A percentile compares a stretch with the other conserved stretches of the same genome.
Conservation (phyloP, 371 early-diverging fungal species). For the Mortierella sp. region DNA sequence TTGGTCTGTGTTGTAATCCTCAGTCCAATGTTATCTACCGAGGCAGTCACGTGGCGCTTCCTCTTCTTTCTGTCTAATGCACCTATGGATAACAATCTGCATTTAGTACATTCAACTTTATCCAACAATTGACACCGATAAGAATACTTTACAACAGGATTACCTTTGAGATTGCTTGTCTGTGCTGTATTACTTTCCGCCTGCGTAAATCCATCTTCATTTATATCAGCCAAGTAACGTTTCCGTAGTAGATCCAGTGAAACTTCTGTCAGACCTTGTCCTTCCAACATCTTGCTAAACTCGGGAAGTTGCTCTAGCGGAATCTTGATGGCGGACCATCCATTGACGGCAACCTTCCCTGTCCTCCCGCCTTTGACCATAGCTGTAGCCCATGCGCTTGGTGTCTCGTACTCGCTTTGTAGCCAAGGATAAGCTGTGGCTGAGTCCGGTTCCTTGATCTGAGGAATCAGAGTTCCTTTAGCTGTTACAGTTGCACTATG, state of each 20-base stretch:
- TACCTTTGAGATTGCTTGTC: slow-evolving; percentile 18
- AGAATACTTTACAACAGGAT: background rate
- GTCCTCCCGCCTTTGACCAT: slow-evolving; percentile 60
- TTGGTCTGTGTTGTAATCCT: slow-evolving; percentile 21
- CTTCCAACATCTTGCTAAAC: slow-evolving; percentile 34
- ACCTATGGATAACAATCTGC: background rate
- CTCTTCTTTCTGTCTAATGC: slow-evolving; percentile 42
- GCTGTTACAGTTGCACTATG: slow-evolving; percentile 60
- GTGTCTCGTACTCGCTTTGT: slow-evolving; percentile 63
- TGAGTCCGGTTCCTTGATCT: slow-evolving; percentile 29
- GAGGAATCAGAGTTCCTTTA: slow-evolving; percentile 58
- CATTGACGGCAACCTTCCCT: slow-evolving; percentile 65
- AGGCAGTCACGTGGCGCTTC: slow-evolving; percentile 29
- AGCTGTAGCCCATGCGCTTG: slow-evolving; percentile 69
- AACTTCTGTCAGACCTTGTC: slow-evolving; percentile 47
- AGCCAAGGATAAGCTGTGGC: slow-evolving; percentile 48
- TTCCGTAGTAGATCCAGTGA: slow-evolving; percentile 60
- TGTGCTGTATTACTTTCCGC: background rate
- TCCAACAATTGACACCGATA: background rate
- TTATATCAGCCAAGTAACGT: slow-evolving; percentile 47
- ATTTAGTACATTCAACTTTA: background rate
- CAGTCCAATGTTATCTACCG: slow-evolving; percentile 20
- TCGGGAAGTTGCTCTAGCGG: slow-evolving; percentile 43
- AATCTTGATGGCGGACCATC: slow-evolving; percentile 68
- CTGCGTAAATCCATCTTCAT: slow-evolving; percentile 12